These are phyloP conservation scores for Nannizziopsis arthrosporioides DNA, from an alignment of 2,329 filamentous ascomycete species.

Conservation along the genomic window DNA sequence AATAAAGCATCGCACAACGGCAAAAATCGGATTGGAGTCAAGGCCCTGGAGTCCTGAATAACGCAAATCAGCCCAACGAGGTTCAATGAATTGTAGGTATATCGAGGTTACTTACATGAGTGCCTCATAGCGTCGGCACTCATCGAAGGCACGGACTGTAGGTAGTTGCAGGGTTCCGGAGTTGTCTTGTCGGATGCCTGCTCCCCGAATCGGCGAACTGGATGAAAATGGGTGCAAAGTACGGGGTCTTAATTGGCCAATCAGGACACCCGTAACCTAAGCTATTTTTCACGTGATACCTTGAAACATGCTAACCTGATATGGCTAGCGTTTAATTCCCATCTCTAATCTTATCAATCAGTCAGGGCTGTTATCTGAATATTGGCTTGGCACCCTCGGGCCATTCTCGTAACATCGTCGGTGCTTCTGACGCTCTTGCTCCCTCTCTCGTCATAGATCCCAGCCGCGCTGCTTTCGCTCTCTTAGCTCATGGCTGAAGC, in stretches of 20 bases:
- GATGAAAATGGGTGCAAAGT: too few relatives aligned
- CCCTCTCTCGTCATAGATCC: not conserved
- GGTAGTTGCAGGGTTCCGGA: too few relatives aligned
- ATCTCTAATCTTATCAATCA: conserved; percentile 8
- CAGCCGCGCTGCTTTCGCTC: not conserved
- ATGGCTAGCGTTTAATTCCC: not conserved
- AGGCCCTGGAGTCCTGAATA: not conserved
- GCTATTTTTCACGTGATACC: too few relatives aligned
- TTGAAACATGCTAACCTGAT: not conserved
- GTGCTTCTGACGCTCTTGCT: not conserved
- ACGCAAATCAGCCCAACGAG: not conserved
- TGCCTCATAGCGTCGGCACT: not conserved
- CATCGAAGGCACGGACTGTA: too few relatives aligned
- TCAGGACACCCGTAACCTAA: too few relatives aligned
- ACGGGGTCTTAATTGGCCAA: too few relatives aligned
- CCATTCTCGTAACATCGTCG: not conserved
- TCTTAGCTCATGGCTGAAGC: not conserved
- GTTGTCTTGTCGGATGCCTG: too few relatives aligned
- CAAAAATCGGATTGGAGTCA: not conserved
- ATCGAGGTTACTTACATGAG: not conserved
- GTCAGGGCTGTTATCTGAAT: not conserved
- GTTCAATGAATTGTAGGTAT: not conserved
- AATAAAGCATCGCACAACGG: not conserved
- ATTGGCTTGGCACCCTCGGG: conserved; percentile 1
- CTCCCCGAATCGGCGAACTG: too few relatives aligned